Percentiles rank a stretch among this genome's conserved stretches.
Conservation (phyloP, 495 filamentous ascomycete genomes). For the Talaromyces liani region DNA sequence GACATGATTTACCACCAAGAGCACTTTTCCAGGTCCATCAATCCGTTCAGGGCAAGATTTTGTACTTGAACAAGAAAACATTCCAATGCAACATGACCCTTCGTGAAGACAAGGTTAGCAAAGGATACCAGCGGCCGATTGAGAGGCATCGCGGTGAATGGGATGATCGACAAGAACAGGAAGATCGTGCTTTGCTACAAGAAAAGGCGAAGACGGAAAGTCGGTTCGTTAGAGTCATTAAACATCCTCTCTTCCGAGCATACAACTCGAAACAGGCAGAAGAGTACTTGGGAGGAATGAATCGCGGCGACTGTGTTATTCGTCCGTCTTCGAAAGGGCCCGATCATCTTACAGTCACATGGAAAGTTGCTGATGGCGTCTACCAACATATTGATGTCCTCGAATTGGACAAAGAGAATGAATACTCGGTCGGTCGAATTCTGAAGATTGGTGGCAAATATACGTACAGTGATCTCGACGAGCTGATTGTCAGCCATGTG, state of each 20-base stretch:
- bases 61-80: conserved; percentile 73
- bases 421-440: conserved; percentile 81
- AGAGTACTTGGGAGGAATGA: conserved; percentile 80
- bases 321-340: conserved; percentile 88
- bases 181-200: conserved; percentile 67
- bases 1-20: conserved; percentile 48
- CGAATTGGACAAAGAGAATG: conserved; percentile 91
- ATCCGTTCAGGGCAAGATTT: conserved; percentile 78
- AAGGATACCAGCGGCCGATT: conserved; percentile 54
- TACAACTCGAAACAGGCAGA: conserved; percentile 93
- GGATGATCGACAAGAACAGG: conserved; percentile 73
- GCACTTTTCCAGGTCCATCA: conserved; percentile 63
- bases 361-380: conserved; percentile 93
- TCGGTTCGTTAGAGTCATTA: conserved; percentile 87
- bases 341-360: conserved; percentile 92
- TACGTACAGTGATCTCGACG: conserved; percentile 91
- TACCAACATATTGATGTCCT: conserved; percentile 97
- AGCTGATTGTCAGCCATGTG: conserved; percentile 93
- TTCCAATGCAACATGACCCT: conserved; percentile 78
- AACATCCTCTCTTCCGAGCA: conserved; percentile 87
- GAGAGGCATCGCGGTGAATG: conserved; percentile 74
- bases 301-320: conserved; percentile 85
- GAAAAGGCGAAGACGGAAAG: conserved; percentile 76
- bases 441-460: conserved; percentile 80
- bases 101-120: conserved; percentile 67